Base-by-base conservation (phyloP, 169 alveolate species). In the Eimeria acervulina region DNA sequence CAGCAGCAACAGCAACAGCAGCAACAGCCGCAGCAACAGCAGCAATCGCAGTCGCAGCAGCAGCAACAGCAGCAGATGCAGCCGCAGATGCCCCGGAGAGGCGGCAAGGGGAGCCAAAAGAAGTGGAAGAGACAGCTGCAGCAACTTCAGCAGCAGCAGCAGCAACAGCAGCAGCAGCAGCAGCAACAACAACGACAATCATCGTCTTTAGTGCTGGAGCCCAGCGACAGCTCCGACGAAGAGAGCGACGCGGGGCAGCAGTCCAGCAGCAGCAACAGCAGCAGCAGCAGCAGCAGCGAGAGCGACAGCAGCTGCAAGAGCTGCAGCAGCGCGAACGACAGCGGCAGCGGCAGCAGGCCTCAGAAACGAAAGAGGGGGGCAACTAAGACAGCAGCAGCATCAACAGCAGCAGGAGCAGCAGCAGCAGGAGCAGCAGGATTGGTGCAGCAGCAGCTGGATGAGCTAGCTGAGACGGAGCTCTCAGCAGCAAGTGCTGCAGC, bases 101-200 rank as follows among this genome's bases (percentile, higher is more conserved):
- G 59, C 0, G 59, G 59, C 59, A 51, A 51, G 59, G 59, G 59
- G 15, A 51, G 59, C 59, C 59, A 51, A 17, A 51, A 51, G 59
- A 51, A 51, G 59, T 51, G 59, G 59, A 51, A 51, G 15, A 51
- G 15, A 1, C 59, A 51, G 15, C 7, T 51, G 59, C 59, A 51
- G 59, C 59, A 51, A 17, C 59, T 51, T 10, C 59, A 51, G 59
- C 59, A 51, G 2, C 59, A 51, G 59, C 59, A 51, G 15, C 59
- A 1, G 59, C 55, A 47, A 42, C 89, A 78, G 47, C 89, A 40
- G 63, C 59, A 78, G 89, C 89, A 78, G 89, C 89, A 78, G 33
- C 89, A 78, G 68, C 55, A 78, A 12, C 23, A 78, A 33, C 89
- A 38, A 4, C 23, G 40, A 33, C 89, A 38, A 4, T 33, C 26